Percentiles rank a stretch among this genome's conserved stretches.
These are phyloP conservation scores for Podospora pseudopauciseta DNA, from an alignment of 495 filamentous ascomycete species.

Conservation along the genomic window DNA sequence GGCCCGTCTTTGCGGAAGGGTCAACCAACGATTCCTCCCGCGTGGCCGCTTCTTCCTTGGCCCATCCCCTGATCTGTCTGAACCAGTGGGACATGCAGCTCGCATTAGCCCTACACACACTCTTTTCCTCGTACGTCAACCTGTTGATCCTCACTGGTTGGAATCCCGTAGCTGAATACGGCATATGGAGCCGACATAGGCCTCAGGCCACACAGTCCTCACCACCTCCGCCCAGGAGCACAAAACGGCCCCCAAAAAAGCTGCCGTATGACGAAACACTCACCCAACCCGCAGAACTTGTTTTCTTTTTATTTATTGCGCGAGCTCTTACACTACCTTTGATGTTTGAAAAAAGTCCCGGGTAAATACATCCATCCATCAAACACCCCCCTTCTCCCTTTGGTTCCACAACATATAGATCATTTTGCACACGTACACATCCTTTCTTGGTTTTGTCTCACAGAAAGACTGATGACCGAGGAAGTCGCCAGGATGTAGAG, in stretches of 20 bases:
- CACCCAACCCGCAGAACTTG: not conserved
- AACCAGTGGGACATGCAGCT: constrained; percentile 12
- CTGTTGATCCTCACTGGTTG: constrained; percentile 1
- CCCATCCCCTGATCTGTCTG: constrained; percentile 9
- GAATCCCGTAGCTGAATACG: not conserved
- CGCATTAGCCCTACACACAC: not conserved
- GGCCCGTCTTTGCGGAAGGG: constrained; percentile 22
- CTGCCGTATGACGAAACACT: constrained; percentile 1
- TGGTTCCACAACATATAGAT: not conserved
- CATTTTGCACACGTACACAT: not conserved
- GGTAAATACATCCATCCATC: not conserved
- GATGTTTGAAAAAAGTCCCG: not conserved
- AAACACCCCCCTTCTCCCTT: too few relatives aligned
- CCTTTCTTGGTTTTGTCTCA: not conserved
- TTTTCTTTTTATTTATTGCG: not conserved
- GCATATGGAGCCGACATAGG: constrained; percentile 1
- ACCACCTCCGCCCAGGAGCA: not conserved
- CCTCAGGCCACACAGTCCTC: not conserved
- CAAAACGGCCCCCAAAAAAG: not conserved
- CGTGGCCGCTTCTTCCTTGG: constrained; percentile 10
- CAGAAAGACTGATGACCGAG: not conserved
- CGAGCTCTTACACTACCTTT: not conserved
- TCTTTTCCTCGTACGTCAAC: not conserved
- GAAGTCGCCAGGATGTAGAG: not conserved
- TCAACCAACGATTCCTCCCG: constrained; percentile 2